phyloP scores from a whole-genome alignment of 2,329 filamentous ascomycete genomes.

The Lasiodiplodia hormozganensis region DNA sequence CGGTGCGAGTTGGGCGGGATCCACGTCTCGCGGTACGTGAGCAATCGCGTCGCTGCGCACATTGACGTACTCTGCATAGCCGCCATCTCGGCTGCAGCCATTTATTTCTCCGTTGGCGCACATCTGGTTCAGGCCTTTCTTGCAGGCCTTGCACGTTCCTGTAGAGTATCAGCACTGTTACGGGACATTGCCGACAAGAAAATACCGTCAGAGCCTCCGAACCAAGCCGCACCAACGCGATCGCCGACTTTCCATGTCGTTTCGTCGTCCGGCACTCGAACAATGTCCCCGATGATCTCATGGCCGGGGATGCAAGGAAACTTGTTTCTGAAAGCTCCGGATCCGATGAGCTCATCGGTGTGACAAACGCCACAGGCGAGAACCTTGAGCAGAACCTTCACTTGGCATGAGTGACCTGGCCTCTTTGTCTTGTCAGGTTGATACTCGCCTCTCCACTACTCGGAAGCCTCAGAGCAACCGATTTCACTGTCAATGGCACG shows the following conservation, averaged over 20 bases:
- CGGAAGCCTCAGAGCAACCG: too few species aligned
- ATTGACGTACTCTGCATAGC: slow-evolving; percentile 69
- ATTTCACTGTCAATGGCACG: too few species aligned
- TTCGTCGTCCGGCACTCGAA: slow-evolving; percentile 64
- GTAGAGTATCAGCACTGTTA: background rate
- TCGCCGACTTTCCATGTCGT: slow-evolving; percentile 68
- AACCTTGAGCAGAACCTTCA: slow-evolving; percentile 71
- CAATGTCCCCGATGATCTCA: slow-evolving; percentile 73
- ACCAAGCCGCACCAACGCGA: slow-evolving; percentile 61
- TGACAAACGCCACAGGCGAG: slow-evolving; percentile 76
- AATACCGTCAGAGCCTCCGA: background rate
- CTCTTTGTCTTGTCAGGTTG: too few species aligned
- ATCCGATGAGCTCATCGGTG: slow-evolving; percentile 55
- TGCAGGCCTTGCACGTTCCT: slow-evolving; percentile 66
- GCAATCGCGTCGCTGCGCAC: slow-evolving; percentile 67
- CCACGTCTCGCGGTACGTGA: slow-evolving; percentile 53
- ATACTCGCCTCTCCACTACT: too few species aligned
- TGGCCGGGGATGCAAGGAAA: slow-evolving; percentile 66
- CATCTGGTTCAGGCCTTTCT: slow-evolving; percentile 70
- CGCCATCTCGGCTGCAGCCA: slow-evolving; percentile 70
- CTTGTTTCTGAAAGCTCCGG: slow-evolving; percentile 58
- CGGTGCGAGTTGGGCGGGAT: slow-evolving; percentile 54
- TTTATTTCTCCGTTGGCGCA: slow-evolving; percentile 70
- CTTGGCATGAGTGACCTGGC: too few species aligned
- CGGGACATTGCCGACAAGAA: too few species aligned